Evolutionary conservation across 768 basidiomycete genomes (phyloP).

Genomic region (Serendipita sp.): DNA sequence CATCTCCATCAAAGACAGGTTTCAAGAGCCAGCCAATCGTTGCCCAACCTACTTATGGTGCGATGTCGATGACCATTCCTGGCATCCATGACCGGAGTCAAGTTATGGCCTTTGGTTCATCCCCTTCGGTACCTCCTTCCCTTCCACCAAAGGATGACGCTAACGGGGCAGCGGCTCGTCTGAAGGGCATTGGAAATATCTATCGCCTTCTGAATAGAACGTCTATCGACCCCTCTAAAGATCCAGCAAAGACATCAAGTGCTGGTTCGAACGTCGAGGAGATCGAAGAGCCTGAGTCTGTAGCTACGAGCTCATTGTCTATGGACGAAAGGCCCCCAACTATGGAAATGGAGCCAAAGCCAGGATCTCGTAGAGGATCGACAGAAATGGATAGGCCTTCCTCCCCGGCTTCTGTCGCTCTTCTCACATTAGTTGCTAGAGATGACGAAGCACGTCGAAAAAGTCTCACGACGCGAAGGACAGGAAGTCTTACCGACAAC

Average conservation of each 20-base stretch:
- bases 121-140: conserved; percentile 30
- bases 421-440: background rate
- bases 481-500: background rate
- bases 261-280: background rate
- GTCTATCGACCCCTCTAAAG: background rate
- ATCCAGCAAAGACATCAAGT: background rate
- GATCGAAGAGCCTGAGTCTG: background rate
- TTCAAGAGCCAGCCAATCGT: conserved; percentile 31
- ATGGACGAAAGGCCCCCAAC: background rate
- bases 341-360: background rate
- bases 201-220: background rate
- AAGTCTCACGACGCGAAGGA: background rate
- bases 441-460: background rate
- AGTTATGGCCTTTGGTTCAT: conserved; percentile 71
- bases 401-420: background rate
- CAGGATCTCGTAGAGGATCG: background rate
- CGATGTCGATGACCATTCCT: conserved; percentile 63
- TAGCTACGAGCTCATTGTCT: background rate
- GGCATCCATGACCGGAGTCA: conserved; percentile 80
- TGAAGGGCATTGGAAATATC: background rate
- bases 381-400: background rate
- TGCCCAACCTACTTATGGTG: conserved; percentile 55
- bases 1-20: background rate
- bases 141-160: conserved; percentile 13
- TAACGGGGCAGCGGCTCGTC: background rate